phyloP scores from a whole-genome alignment of 1,284 basidiomycete species.

The Ustilago shanxiensis region DNA sequence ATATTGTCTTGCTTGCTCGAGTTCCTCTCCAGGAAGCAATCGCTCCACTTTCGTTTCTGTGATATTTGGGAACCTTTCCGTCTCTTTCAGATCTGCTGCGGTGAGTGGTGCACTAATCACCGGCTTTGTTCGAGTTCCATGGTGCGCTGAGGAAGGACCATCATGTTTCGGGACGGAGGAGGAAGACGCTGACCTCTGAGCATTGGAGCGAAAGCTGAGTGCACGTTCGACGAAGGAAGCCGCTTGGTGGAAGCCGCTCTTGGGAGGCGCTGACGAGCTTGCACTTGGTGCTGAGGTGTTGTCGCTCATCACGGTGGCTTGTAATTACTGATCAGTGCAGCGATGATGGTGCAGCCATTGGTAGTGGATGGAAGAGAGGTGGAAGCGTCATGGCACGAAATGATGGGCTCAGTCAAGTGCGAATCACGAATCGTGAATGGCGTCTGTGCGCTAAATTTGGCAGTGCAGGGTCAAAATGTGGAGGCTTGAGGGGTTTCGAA shows the following conservation, averaged over 20 bases:
- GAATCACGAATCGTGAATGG: no score
- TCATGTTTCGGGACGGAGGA: slow-evolving; percentile 10
- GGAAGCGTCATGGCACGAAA: neutral
- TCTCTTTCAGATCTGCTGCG: slow-evolving; percentile 21
- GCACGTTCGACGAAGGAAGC: slow-evolving; percentile 49
- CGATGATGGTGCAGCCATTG: neutral
- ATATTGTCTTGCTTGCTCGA: slow-evolving; percentile 24
- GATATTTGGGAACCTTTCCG: slow-evolving; percentile 37
- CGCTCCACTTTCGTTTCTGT: slow-evolving; percentile 30
- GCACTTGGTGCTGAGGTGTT: neutral
- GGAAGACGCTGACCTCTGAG: slow-evolving; percentile 18
- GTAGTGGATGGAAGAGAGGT: neutral
- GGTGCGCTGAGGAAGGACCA: slow-evolving; percentile 1
- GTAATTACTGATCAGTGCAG: neutral
- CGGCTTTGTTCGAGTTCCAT: neutral
- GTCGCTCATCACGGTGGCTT: neutral
- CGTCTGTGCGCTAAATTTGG: slow-evolving; percentile 6
- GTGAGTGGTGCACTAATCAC: slow-evolving; percentile 21
- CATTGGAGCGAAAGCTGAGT: slow-evolving; percentile 39
- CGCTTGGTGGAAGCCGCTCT: slow-evolving; percentile 48
- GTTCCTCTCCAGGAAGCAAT: slow-evolving; percentile 35
- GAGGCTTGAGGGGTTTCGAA: neutral
- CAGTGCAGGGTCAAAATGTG: neutral
- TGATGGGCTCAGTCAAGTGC: neutral
- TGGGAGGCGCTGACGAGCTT: neutral